A percentile compares a stretch with the other conserved stretches of the same genome.
Conservation (phyloP, 257 asterid genomes). For the Ehretia macrophylla region DNA sequence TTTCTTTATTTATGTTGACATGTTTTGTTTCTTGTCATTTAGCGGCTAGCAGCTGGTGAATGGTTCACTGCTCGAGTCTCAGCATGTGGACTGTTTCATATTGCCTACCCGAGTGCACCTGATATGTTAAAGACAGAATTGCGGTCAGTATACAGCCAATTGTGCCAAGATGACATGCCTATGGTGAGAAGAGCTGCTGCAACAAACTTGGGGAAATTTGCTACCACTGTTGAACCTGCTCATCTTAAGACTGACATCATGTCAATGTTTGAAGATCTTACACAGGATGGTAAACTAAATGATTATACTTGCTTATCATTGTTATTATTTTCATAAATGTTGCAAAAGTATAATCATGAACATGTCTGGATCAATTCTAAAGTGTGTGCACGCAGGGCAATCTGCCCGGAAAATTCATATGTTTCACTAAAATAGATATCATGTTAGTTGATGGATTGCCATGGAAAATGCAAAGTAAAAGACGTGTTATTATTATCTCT, state of each 20-base stretch:
- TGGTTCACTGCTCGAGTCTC: slow-evolving; percentile 98
- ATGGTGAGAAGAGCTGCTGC: slow-evolving; percentile 97
- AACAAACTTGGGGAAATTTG: slow-evolving; percentile 52
- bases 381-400: no score
- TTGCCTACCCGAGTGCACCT: slow-evolving; percentile 83
- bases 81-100: slow-evolving; percentile 92
- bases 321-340: neutral
- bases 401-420: no score
- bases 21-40: slow-evolving; percentile 15
- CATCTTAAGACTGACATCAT: slow-evolving; percentile 41
- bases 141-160: slow-evolving; percentile 70
- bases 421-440: no score
- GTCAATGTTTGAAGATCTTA: slow-evolving; percentile 52
- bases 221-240: slow-evolving; percentile 45
- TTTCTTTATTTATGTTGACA: slow-evolving; percentile 7
- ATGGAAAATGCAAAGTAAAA: no score
- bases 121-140: slow-evolving; percentile 70
- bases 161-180: slow-evolving; percentile 96
- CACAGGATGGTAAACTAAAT: slow-evolving; percentile 36
- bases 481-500: no score
- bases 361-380: no score
- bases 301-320: neutral
- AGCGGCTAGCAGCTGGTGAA: slow-evolving; percentile 97
- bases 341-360: no score
- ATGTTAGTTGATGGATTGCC: no score